Conservation (phyloP, 2,329 filamentous ascomycete genomes). For the Metarhizium album region DNA sequence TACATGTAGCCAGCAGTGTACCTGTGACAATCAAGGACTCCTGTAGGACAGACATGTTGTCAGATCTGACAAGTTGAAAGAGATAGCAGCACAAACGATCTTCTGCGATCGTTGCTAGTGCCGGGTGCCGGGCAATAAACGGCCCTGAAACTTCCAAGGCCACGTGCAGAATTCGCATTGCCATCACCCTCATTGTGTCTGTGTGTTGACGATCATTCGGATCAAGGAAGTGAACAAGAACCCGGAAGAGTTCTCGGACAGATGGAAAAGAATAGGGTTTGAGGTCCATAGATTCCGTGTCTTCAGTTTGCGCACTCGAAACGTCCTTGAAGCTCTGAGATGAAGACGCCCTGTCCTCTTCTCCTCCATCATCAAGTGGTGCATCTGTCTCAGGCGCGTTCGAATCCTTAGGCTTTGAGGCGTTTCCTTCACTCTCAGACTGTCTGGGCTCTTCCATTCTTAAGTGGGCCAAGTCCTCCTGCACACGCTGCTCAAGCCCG, state of each 20-base stretch:
- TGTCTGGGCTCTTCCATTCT: constrained; percentile 61
- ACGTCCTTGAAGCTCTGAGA: constrained; percentile 1
- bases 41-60: constrained; percentile 90
- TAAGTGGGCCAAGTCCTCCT: constrained; percentile 60
- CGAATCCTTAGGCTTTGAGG: constrained; percentile 4
- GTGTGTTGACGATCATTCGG: constrained; percentile 88
- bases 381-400: not conserved
- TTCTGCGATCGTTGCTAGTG: constrained; percentile 76
- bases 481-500: constrained; percentile 53
- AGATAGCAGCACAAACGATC: constrained; percentile 88
- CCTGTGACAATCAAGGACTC: constrained; percentile 87
- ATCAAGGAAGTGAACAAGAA: constrained; percentile 86
- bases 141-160: constrained; percentile 92
- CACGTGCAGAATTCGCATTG: constrained; percentile 90
- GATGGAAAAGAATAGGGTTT: constrained; percentile 90
- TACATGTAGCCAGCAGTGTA: constrained; percentile 81
- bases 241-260: constrained; percentile 86
- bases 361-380: constrained; percentile 3
- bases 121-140: constrained; percentile 86
- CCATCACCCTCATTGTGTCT: constrained; percentile 95
- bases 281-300: constrained; percentile 45
- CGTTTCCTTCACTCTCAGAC: constrained; percentile 4
- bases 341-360: constrained; percentile 1
- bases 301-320: constrained; percentile 25
- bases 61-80: constrained; percentile 91